Conservation (phyloP, 495 filamentous ascomycete genomes). For the Tuber brumale region DNA sequence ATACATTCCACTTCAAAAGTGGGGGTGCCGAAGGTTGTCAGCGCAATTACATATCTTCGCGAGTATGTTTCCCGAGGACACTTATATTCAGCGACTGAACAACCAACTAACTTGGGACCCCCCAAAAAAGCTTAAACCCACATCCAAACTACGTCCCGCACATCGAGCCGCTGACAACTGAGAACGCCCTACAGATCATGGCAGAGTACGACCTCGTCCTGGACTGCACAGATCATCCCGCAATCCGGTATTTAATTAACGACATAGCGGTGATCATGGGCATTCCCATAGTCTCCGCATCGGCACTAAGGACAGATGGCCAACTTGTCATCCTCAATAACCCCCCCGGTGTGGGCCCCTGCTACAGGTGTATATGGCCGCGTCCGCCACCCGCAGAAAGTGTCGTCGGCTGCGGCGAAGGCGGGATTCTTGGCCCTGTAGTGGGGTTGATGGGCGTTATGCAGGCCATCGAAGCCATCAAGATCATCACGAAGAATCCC, state of each 20-base stretch:
- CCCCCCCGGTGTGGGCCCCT: constrained; percentile 57
- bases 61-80: constrained; percentile 48
- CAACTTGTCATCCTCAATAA: constrained; percentile 80
- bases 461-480: constrained; percentile 84
- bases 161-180: constrained; percentile 44
- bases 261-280: constrained; percentile 72
- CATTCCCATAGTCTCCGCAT: constrained; percentile 81
- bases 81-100: neutral
- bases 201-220: constrained; percentile 70
- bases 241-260: constrained; percentile 85
- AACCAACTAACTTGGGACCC: neutral
- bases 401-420: constrained; percentile 78
- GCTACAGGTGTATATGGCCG: constrained; percentile 90
- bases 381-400: constrained; percentile 73
- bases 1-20: constrained; percentile 64
- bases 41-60: constrained; percentile 60
- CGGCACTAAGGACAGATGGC: constrained; percentile 76
- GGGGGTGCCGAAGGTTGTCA: constrained; percentile 75
- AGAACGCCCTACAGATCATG: constrained; percentile 41
- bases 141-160: constrained; percentile 17
- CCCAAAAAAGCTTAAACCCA: constrained; percentile 24
- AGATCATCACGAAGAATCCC: constrained; percentile 53
- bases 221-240: constrained; percentile 82
- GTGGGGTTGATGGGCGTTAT: constrained; percentile 91
- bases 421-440: constrained; percentile 83